phyloP scores from a whole-genome alignment of 371 early-diverging fungal genomes.

The Vairimorpha apis region DNA sequence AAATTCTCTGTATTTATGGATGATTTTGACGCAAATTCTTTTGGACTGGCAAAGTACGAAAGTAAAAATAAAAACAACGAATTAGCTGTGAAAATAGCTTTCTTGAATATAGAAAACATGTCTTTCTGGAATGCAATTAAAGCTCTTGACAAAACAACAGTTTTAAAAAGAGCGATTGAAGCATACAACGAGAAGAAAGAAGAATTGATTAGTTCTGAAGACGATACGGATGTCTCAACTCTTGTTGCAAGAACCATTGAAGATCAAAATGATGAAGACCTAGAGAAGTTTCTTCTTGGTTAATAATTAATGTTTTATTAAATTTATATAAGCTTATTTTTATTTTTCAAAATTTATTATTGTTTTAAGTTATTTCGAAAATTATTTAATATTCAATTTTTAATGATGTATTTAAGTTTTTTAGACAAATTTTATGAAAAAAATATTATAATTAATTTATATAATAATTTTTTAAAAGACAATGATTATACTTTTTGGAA shows the following conservation, averaged over 20 bases:
- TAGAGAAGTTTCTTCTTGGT: neutral
- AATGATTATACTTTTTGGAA: no score
- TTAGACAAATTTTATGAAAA: no score
- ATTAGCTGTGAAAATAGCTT: slow-evolving; percentile 69
- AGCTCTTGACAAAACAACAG: slow-evolving; percentile 63
- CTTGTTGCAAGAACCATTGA: slow-evolving; percentile 29
- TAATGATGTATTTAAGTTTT: no score
- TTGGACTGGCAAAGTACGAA: slow-evolving; percentile 66
- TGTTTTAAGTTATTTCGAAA: no score
- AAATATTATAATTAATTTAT: no score
- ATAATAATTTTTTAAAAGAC: no score
- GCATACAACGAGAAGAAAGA: slow-evolving; percentile 65
- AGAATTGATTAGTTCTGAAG: slow-evolving; percentile 45
- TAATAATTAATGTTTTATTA: no score
- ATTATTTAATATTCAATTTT: no score
- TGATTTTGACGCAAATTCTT: slow-evolving; percentile 64
- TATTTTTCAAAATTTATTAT: no score
- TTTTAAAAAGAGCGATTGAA: slow-evolving; percentile 68
- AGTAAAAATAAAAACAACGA: slow-evolving; percentile 68
- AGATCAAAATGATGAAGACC: slow-evolving; percentile 5
- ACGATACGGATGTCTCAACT: slow-evolving; percentile 45
- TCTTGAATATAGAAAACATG: slow-evolving; percentile 65
- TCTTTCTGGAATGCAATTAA: slow-evolving; percentile 66
- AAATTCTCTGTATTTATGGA: slow-evolving; percentile 68
- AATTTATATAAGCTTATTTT: no score